Percentiles rank a stretch among this genome's conserved stretches.
Evolutionary conservation across 345 rosid genomes (phyloP).

Genomic region (Melaleuca alternifolia): DNA sequence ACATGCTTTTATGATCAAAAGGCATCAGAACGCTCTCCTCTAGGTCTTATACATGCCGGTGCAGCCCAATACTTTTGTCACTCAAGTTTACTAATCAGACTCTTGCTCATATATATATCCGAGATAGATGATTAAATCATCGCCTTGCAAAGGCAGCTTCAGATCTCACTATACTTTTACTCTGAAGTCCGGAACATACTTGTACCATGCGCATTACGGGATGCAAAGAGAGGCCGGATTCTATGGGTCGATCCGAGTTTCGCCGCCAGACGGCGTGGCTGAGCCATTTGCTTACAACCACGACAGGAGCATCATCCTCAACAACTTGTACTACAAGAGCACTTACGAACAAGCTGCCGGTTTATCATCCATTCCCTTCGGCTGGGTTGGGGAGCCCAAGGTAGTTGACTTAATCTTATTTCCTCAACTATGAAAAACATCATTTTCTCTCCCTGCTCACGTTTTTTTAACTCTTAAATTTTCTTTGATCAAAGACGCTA

Average conservation of each 20-base stretch:
- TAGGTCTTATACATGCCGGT: not conserved
- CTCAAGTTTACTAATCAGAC: not conserved
- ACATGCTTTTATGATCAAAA: too few relatives aligned
- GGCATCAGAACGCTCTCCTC: too few relatives aligned
- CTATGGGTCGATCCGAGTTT: slow-evolving; percentile 53
- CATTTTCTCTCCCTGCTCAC: too few relatives aligned
- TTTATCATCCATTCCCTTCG: slow-evolving; percentile 39
- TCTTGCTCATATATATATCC: not conserved
- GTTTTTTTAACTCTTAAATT: not conserved
- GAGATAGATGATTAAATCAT: not conserved
- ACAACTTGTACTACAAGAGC: slow-evolving; percentile 68
- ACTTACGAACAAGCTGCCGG: slow-evolving; percentile 50
- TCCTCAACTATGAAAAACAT: too few relatives aligned
- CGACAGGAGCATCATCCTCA: slow-evolving; percentile 55
- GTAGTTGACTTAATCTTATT: slow-evolving; percentile 7
- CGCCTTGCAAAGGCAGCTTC: too few relatives aligned
- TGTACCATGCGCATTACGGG: slow-evolving; percentile 81
- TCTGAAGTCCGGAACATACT: slow-evolving; percentile 60
- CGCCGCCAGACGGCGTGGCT: slow-evolving; percentile 26
- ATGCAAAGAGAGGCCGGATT: slow-evolving; percentile 77
- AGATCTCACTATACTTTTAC: not conserved
- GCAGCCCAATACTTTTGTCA: not conserved
- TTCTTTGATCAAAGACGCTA: slow-evolving; percentile 27
- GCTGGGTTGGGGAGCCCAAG: slow-evolving; percentile 74
- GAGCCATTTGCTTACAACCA: slow-evolving; percentile 61